These are phyloP conservation scores for Alternaria incomplexa DNA, from an alignment of 2,329 filamentous ascomycete species.

Conservation along the genomic window DNA sequence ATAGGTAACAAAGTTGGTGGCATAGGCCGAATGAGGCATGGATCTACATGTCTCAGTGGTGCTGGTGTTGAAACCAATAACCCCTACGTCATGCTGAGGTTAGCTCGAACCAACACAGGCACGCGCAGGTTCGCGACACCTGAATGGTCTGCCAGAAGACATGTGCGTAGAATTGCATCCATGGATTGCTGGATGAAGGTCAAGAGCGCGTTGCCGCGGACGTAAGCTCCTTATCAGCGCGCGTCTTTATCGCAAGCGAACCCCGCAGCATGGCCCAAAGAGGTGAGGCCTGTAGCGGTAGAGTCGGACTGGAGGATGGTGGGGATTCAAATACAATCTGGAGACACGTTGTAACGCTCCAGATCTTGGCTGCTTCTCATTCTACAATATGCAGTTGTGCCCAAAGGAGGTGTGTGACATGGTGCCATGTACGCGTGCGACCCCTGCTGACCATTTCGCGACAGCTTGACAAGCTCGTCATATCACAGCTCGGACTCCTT, in stretches of 20 bases:
- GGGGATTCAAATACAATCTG: not conserved
- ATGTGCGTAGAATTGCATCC: not conserved
- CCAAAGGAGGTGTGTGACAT: conserved; percentile 43
- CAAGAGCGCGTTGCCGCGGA: not conserved
- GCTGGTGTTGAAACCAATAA: not conserved
- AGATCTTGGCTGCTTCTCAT: not conserved
- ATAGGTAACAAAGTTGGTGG: not conserved
- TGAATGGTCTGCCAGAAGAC: not conserved
- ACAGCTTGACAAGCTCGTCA: conserved; percentile 94
- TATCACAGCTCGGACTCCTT: conserved; percentile 84
- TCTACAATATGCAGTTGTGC: conserved; percentile 43
- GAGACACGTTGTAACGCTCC: not conserved
- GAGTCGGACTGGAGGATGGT: not conserved
- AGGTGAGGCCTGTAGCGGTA: conserved; percentile 4
- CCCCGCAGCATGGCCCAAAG: conserved; percentile 13
- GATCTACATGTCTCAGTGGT: not conserved
- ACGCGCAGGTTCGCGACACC: not conserved
- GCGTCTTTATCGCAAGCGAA: conserved; percentile 14
- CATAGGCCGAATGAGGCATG: not conserved
- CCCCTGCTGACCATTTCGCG: conserved; percentile 30
- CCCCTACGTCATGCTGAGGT: not conserved
- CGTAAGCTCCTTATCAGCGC: conserved; percentile 16
- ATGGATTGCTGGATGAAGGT: not conserved
- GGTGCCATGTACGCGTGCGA: not conserved
- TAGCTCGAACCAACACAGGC: not conserved